Base-by-base conservation (phyloP, 208 protist genomes). In the Zelonia costaricensis region DNA sequence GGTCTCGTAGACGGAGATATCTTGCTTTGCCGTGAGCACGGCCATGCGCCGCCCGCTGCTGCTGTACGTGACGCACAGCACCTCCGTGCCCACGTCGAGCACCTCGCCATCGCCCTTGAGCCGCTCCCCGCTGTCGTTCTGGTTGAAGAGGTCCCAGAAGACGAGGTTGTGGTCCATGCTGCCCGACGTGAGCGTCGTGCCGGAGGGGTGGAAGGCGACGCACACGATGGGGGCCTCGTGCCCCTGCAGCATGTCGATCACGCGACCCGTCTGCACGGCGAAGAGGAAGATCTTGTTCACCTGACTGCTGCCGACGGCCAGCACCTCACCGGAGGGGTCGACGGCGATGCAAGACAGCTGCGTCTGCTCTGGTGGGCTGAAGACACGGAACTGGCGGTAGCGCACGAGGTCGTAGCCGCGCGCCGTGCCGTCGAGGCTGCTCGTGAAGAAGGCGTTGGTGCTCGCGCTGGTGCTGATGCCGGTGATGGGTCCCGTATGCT, bases 301-400 rank as follows among this genome's bases (percentile, higher is more conserved):
- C 16, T 78, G 82, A 58, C 74, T 78, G 72, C 84, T 95, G 33
- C 91, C 94, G 3, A 91, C 86, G 8, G 87, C 90, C 13, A 97
- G 63, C 16, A 97, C 76, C 58, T 97, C 94, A 9, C 92, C 94
- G 18, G 86, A 95, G 12, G 88, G 92, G 63, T 98, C 94, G 22
- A 97, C 82, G n/a, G 94, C 81, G 54, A 98, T 82, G 70, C 91
- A 97, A 3, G 91, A 94, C 45, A 97, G 79, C 70, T 94, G 93
- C 30, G 78, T 76, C 60, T 86, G 76, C 64, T 91, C 80, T 15
- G 85, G 86, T 12, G 87, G 64, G 10, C 56, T 83, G 63, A 96
- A 96, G 62, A 92, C 82, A 44, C 93, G 92, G 64, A 98, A 98
- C 35, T 84, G 76, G 39, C 92, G 86, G 58, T 96, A 97, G 30